These are phyloP conservation scores for Pyricularia sp. DNA, from an alignment of 2,329 filamentous ascomycete species.

Conservation along the genomic window DNA sequence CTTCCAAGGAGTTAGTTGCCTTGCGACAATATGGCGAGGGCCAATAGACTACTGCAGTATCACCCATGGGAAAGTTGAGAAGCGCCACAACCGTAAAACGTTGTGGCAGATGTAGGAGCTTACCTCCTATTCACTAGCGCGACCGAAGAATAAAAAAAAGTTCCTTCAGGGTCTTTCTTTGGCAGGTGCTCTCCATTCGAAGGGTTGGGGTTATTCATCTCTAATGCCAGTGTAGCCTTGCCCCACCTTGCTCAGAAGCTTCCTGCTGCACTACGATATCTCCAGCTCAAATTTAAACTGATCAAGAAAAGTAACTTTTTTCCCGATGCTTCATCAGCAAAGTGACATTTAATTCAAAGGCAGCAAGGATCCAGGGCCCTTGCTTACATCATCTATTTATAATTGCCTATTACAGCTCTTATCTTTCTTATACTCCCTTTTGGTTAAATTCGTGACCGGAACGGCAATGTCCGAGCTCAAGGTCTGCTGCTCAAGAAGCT, in stretches of 20 bases:
- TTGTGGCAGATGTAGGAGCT: neutral
- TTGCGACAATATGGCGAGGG: neutral
- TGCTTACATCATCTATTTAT: neutral
- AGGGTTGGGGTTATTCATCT: neutral
- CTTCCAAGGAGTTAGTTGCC: neutral
- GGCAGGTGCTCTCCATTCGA: neutral
- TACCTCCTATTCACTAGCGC: neutral
- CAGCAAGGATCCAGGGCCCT: neutral
- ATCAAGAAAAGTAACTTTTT: neutral
- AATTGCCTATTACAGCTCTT: neutral
- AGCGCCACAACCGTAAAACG: neutral
- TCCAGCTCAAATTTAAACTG: neutral
- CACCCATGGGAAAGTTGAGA: too few species aligned
- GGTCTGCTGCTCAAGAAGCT: constrained; percentile 3
- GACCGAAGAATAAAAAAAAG: too few species aligned
- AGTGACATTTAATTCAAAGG: neutral
- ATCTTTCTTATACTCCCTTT: neutral
- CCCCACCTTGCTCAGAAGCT: neutral
- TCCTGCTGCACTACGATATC: neutral
- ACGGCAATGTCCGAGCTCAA: neutral
- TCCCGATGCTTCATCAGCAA: neutral
- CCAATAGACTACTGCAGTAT: neutral
- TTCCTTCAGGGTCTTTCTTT: neutral
- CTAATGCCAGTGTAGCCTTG: neutral
- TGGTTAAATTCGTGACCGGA: neutral